Percentiles rank a stretch among this genome's conserved stretches.
Conservation (phyloP, 1,284 basidiomycete species). For the Wallemia ichthyophaga region DNA sequence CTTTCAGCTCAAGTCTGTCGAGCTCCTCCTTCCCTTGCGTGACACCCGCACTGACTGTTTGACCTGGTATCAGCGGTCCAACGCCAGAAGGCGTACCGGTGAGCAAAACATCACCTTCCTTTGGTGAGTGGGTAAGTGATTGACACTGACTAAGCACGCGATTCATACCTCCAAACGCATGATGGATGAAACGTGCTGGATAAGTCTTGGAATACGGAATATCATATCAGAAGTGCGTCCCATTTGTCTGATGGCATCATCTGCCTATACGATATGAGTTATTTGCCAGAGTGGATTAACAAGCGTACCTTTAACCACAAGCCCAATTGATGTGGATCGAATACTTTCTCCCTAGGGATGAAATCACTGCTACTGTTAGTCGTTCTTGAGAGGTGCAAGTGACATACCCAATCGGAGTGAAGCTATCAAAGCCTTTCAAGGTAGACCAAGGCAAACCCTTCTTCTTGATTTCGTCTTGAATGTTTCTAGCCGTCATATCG, state of each 20-base stretch:
- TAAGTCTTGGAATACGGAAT: constrained; percentile 62
- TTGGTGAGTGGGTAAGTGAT: constrained; percentile 4
- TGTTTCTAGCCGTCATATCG: constrained; percentile 81
- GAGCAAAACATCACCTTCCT: constrained; percentile 65
- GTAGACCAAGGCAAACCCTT: constrained; percentile 81
- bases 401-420: constrained; percentile 38
- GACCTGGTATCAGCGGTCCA: constrained; percentile 41
- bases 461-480: constrained; percentile 77
- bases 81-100: constrained; percentile 76
- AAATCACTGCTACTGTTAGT: constrained; percentile 25
- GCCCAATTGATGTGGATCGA: constrained; percentile 41
- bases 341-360: constrained; percentile 39
- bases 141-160: not conserved
- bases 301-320: constrained; percentile 35
- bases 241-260: constrained; percentile 53
- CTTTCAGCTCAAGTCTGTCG: constrained; percentile 32
- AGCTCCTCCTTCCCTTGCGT: constrained; percentile 29
- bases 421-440: constrained; percentile 70
- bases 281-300: not conserved
- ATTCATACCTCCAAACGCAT: constrained; percentile 62
- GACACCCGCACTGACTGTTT: constrained; percentile 48
- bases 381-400: not conserved
- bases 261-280: constrained; percentile 15
- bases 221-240: constrained; percentile 76
- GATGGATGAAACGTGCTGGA: constrained; percentile 73